Conservation (phyloP, 208 protist species). For the Phytomonas serpens region DNA sequence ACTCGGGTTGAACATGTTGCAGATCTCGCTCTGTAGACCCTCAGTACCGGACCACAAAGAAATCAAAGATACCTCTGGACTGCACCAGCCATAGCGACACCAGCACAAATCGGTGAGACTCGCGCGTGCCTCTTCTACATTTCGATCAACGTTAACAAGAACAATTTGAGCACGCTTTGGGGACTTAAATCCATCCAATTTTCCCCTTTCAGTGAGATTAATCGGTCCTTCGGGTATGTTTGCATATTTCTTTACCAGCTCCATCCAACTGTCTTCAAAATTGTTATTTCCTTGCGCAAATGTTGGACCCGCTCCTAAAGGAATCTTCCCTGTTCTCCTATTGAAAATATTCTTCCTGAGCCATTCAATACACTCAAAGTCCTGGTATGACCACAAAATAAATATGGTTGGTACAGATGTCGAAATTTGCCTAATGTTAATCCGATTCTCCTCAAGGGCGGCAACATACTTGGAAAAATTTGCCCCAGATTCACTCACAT, state of each 20-base stretch:
- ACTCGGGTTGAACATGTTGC: conserved; percentile 34
- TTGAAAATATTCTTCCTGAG: conserved; percentile 62
- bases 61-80: conserved; percentile 56
- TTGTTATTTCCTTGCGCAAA: not conserved
- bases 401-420: conserved; percentile 61
- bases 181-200: not conserved
- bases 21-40: conserved; percentile 62
- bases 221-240: not conserved
- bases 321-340: not conserved
- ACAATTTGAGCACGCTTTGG: conserved; percentile 76
- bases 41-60: conserved; percentile 68
- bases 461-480: conserved; percentile 24
- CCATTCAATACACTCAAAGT: conserved; percentile 47
- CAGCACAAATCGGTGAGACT: conserved; percentile 26
- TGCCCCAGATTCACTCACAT: not conserved
- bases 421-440: conserved; percentile 50
- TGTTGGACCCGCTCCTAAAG: not conserved
- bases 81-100: conserved; percentile 37
- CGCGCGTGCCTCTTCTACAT: conserved; percentile 22
- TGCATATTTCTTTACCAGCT: not conserved
- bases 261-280: not conserved
- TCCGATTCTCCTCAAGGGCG: conserved; percentile 33
- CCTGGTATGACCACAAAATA: conserved; percentile 63
- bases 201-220: not conserved
- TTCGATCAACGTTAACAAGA: conserved; percentile 71